Evolutionary conservation across 352 stramenopile genomes (phyloP), one percentile per base, ranked within the genome.

Genomic region (Pythium chondricola): DNA sequence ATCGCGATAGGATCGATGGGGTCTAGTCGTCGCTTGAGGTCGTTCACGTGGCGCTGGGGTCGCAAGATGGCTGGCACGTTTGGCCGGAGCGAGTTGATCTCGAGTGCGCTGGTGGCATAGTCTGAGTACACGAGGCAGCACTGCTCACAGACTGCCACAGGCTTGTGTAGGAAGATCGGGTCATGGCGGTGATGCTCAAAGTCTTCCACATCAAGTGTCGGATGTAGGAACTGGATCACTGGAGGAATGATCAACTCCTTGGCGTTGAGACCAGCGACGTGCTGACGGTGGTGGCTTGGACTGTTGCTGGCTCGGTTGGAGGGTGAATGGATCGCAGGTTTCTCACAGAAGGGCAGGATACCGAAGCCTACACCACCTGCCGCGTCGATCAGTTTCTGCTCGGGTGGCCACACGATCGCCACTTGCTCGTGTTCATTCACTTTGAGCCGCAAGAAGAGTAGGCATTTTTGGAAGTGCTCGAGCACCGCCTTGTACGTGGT

Each of bases 101-200:
- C 81, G 17, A 93, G 64, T 7, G 79, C 75, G 25, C 65, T 71
- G 8, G 81, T 90, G 22, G 65, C 65, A 54, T 88, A 93, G 60
- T 97, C 84, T 8, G 91, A 80, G 57, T 97, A 98, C 5, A 96
- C 82, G 17, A 98, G 70, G 43, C 84, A 98, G 61, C 93, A 98
- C 26, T 59, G 63, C 49, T 98, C 92, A 39, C 95, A 98, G 0
- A 98, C 81, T 2, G 69, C 62, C 4, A 90, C 83, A 3, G 74
- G 85, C 63, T 97, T 98, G 62, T 97, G 93, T 6, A 98, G 59
- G 56, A 98, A 98, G 21, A 98, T 84, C 14, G 93, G 89, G 48
- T 98, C 95, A 45, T 74, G 64, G 10, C 85, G 82, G 48, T 97
- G 95, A 36, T 83, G 72, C 24, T 71, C 58, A 65, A 97, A 98